Evolutionary conservation across 495 filamentous ascomycete genomes (phyloP).

Genomic region (Eremomyces bilateralis): DNA sequence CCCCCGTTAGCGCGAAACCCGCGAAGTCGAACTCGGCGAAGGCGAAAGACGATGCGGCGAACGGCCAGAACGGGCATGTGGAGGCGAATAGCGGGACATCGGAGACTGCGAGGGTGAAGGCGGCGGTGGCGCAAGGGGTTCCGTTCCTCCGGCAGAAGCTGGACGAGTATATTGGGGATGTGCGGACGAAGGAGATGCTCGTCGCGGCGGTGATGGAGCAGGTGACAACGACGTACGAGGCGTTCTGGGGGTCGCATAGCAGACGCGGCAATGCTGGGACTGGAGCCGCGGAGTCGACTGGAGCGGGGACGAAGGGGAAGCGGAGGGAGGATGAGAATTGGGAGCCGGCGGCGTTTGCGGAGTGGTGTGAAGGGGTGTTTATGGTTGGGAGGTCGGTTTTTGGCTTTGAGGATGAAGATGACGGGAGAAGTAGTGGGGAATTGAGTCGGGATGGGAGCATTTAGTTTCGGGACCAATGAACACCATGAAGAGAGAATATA

Average conservation of each 20-base stretch:
- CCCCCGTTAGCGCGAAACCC: no score
- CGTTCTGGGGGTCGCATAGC: conserved; percentile 19
- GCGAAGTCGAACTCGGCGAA: conserved; percentile 20
- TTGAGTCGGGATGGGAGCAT: no score
- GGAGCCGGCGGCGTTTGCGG: conserved; percentile 19
- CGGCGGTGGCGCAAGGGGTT: conserved; percentile 30
- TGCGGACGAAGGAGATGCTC: conserved; percentile 19
- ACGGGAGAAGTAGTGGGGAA: not conserved
- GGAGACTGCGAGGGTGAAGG: conserved; percentile 15
- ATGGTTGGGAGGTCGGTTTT: conserved; percentile 11
- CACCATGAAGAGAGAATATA: no score
- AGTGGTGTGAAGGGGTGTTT: conserved; percentile 14
- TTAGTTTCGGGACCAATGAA: no score
- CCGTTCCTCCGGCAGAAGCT: conserved; percentile 29
- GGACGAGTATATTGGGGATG: conserved; percentile 23
- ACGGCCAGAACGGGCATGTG: conserved; percentile 10
- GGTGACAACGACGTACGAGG: conserved; percentile 17
- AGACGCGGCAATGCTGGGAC: conserved; percentile 21
- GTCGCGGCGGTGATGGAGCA: conserved; percentile 20
- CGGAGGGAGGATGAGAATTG: conserved; percentile 30
- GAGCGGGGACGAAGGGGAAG: conserved; percentile 34
- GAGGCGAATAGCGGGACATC: conserved; percentile 14
- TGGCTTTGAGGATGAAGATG: conserved; percentile 4
- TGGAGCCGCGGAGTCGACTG: conserved; percentile 17
- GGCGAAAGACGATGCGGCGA: conserved; percentile 21